Conservation (phyloP, 2,329 filamentous ascomycete genomes). For the Aspergillus vadensis region DNA sequence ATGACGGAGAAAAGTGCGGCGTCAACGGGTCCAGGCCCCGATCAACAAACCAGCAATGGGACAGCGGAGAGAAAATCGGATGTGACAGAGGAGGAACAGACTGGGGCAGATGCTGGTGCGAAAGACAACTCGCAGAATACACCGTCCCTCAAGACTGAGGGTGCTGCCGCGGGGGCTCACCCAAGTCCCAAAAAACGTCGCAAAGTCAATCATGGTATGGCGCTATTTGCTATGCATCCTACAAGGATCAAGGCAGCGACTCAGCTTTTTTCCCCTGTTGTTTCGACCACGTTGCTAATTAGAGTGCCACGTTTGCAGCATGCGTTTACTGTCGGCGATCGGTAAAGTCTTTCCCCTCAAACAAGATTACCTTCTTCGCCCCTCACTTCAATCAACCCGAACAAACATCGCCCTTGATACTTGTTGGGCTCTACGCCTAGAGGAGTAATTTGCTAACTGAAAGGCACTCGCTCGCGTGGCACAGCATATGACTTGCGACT, state of each 20-base stretch:
- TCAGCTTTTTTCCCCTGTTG: conserved; percentile 18
- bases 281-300: conserved; percentile 28
- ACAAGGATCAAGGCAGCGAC: conserved; percentile 27
- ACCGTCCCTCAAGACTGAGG: conserved; percentile 38
- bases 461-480: conserved; percentile 44
- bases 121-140: conserved; percentile 29
- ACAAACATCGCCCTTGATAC: neutral
- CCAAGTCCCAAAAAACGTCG: conserved; percentile 76
- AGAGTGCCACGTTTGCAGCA: conserved; percentile 56
- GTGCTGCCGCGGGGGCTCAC: conserved; percentile 35
- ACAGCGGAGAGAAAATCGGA: conserved; percentile 24
- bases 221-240: conserved; percentile 28
- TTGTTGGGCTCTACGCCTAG: conserved; percentile 16
- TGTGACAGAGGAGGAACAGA: conserved; percentile 22
- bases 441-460: conserved; percentile 49
- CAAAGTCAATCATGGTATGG: conserved; percentile 86
- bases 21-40: conserved; percentile 27
- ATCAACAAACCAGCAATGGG: conserved; percentile 34
- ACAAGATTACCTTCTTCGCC: conserved; percentile 9
- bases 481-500: conserved; percentile 91
- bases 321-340: conserved; percentile 89
- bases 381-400: conserved; percentile 20
- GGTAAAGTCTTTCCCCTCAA: conserved; percentile 59
- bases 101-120: conserved; percentile 33
- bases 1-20: conserved; percentile 36